Evolutionary conservation across 176 grass and related monocot genomes (phyloP), one percentile per base, ranked within the genome.

Genomic region (Ampelocalamus luodianensis): DNA sequence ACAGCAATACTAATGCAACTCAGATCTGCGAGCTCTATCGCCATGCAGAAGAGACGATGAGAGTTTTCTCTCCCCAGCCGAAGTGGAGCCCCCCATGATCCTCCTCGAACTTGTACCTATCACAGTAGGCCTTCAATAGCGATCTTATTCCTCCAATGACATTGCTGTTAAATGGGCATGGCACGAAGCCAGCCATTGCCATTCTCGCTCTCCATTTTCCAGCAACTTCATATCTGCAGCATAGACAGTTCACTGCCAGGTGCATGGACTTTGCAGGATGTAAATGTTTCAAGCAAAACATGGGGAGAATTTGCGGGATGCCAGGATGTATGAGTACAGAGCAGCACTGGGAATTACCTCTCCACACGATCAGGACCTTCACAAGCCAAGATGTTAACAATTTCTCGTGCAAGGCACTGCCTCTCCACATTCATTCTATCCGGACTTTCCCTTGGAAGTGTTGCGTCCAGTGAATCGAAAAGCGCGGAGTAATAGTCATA

Each of bases 341-440:
- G 4, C 8, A 72, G 72, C n/a, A 17, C 24, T 43, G 43, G 46
- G 10, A 54, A 72, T 55, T 94, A 99, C 96, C 96, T 96, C 88
- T 99, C 96, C 65, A 99, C 92, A n/a, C 96, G 93, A 85, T 99
- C 96, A 55, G 91, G 74, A 32, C 96, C 96, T 94, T 99, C 96
- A 69, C 96, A 99, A 55, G 93, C 93, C 40, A 96, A 85, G 26
- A 96, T 99, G 77, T 96, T 99, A 32, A 99, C 96, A 49, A 99
- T 99, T 88, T 99, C 93, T 71, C 96, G 80, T 51, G 96, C 96
- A 85, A 99, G 92, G 77, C 96, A 99, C 38, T 96, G 96, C 72
- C 86, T 85, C 86, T 99, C 93, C 48, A 99, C 96, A 68, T 99
- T 99, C 96, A 96, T 96, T 79, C 96, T 92, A 63, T 99, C 96